Evolutionary conservation across 164 flowering plant genomes (phyloP).

Genomic region (Stephania japonica): DNA sequence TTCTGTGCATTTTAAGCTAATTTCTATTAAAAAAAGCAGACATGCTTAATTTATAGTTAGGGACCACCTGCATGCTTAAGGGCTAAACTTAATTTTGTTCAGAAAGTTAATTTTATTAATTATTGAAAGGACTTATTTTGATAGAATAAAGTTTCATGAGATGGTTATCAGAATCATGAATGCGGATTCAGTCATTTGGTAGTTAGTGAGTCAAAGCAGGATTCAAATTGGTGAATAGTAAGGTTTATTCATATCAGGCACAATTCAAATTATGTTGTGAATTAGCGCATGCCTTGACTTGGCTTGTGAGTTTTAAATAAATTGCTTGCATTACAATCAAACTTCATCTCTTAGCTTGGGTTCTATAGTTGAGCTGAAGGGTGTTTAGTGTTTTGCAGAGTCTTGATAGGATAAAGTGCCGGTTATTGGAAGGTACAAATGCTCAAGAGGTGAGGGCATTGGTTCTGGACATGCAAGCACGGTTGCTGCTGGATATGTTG

Average conservation of each 20-base stretch:
- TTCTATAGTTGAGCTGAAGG: not conserved
- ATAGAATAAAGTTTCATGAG: too few relatives aligned
- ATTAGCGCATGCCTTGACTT: not conserved
- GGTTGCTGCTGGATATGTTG: conserved; percentile 93
- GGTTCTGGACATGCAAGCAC: conserved; percentile 98
- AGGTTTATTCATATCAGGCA: too few relatives aligned
- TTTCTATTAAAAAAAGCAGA: too few relatives aligned
- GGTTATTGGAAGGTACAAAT: conserved; percentile 92
- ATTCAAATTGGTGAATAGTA: too few relatives aligned
- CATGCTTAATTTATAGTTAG: not conserved
- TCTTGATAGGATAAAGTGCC: conserved; percentile 92
- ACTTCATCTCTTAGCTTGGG: not conserved
- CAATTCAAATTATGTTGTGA: too few relatives aligned
- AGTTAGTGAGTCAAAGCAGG: too few relatives aligned
- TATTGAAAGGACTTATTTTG: too few relatives aligned
- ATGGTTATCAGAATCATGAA: too few relatives aligned
- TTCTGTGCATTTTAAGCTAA: not conserved
- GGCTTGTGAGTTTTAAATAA: not conserved
- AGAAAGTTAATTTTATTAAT: too few relatives aligned
- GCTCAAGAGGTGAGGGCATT: conserved; percentile 98
- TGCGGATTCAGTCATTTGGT: too few relatives aligned
- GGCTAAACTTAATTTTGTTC: too few relatives aligned
- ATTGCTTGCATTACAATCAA: not conserved
- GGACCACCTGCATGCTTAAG: not conserved
- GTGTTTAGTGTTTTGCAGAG: conserved; percentile 41